A percentile compares a stretch with the other conserved stretches of the same genome.
Conservation (phyloP, 768 basidiomycete species). For the Boletus eberwhitei region DNA sequence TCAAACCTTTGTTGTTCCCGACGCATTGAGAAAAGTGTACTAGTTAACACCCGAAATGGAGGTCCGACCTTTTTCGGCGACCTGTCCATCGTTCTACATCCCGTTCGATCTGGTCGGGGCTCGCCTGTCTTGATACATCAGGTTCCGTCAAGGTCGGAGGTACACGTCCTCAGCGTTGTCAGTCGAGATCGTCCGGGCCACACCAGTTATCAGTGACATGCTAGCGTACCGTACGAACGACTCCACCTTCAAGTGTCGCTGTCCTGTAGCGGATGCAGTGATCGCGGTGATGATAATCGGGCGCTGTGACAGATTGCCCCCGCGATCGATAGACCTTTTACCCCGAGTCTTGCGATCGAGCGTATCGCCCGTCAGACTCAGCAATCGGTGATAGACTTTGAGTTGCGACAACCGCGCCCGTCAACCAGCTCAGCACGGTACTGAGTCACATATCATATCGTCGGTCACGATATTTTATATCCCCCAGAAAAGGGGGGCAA, state of each 20-base stretch:
- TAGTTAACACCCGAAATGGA: too few species aligned
- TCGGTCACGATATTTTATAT: too few species aligned
- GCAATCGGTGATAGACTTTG: background rate
- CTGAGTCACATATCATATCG: too few species aligned
- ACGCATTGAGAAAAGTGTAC: too few species aligned
- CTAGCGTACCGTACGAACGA: too few species aligned
- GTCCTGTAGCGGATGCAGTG: background rate
- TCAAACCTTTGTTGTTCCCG: too few species aligned
- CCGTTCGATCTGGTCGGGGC: background rate
- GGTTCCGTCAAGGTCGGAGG: background rate
- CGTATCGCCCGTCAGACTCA: too few species aligned
- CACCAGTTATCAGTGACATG: too few species aligned
- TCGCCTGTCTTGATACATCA: background rate
- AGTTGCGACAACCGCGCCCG: background rate
- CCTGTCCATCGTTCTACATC: background rate
- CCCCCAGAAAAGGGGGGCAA: too few species aligned
- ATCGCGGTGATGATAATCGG: background rate
- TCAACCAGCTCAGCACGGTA: background rate
- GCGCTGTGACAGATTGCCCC: background rate
- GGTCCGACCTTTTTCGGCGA: too few species aligned
- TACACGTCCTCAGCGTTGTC: background rate
- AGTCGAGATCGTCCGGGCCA: background rate
- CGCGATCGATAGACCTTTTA: background rate
- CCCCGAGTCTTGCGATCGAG: background rate
- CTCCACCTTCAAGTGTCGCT: too few species aligned